phyloP scores from a whole-genome alignment of 805 yeast genomes.

The Yarrowia sp. region DNA sequence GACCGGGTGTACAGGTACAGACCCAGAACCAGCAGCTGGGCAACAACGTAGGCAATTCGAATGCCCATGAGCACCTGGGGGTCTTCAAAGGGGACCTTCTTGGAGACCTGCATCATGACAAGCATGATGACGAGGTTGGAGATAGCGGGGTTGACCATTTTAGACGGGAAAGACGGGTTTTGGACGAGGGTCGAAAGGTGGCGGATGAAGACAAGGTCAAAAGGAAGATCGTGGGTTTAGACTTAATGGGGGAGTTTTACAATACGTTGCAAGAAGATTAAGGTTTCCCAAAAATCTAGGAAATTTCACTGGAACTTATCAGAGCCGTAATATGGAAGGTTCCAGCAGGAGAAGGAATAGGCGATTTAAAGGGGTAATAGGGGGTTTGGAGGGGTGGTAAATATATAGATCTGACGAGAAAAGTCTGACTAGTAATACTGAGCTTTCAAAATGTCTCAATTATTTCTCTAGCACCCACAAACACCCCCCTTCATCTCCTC shows the following conservation, averaged over 20 bases:
- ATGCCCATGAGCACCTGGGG: constrained; percentile 75
- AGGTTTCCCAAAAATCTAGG: not conserved
- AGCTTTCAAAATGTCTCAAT: too few relatives aligned
- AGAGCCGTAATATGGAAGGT: constrained; percentile 12
- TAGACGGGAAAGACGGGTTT: not conserved
- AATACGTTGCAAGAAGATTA: constrained; percentile 20
- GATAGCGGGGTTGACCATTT: constrained; percentile 82
- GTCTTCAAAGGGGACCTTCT: constrained; percentile 86
- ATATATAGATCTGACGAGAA: too few relatives aligned
- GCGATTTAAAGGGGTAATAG: too few relatives aligned
- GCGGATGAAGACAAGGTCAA: not conserved
- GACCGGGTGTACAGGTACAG: constrained; percentile 70
- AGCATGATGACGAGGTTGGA: constrained; percentile 89
- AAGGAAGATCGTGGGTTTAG: constrained; percentile 3
- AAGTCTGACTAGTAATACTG: too few relatives aligned
- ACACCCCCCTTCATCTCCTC: too few relatives aligned
- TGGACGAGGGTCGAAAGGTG: not conserved
- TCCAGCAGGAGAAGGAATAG: not conserved
- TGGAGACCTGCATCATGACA: constrained; percentile 94
- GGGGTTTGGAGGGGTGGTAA: too few relatives aligned
- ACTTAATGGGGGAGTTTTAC: not conserved
- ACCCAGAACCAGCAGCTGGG: constrained; percentile 68
- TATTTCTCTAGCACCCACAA: too few relatives aligned
- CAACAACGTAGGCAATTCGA: constrained; percentile 71
- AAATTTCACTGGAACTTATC: constrained; percentile 25